Percentiles rank a stretch among this genome's conserved stretches.
phyloP scores from a whole-genome alignment of 1,284 basidiomycete species.

The Wallemia hederae region DNA sequence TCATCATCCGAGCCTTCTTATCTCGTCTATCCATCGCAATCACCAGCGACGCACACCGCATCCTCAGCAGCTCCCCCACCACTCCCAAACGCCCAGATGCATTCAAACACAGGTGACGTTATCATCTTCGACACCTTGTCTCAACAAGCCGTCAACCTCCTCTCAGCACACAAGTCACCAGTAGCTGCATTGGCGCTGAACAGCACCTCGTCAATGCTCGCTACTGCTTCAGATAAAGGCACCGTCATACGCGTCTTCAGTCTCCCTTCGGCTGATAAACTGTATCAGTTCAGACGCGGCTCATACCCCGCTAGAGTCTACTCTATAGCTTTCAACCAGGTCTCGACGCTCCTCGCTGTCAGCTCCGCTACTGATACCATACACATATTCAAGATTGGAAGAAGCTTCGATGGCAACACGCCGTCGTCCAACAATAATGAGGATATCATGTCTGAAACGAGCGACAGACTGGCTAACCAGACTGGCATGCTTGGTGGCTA shows the following conservation, averaged over 20 bases:
- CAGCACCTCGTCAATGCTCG: slow-evolving; percentile 60
- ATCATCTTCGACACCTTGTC: slow-evolving; percentile 76
- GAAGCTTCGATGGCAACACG: slow-evolving; percentile 4
- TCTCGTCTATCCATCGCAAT: slow-evolving; percentile 80
- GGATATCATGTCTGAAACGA: slow-evolving; percentile 4
- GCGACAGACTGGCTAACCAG: slow-evolving; percentile 5
- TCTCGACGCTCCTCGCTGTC: slow-evolving; percentile 57
- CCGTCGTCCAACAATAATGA: slow-evolving; percentile 1
- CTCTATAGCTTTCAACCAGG: slow-evolving; percentile 70
- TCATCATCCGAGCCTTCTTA: slow-evolving; percentile 87
- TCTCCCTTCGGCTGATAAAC: slow-evolving; percentile 63
- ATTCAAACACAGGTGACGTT: slow-evolving; percentile 48
- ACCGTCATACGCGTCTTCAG: slow-evolving; percentile 90
- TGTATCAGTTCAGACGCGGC: slow-evolving; percentile 82
- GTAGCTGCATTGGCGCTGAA: slow-evolving; percentile 70
- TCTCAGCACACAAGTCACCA: slow-evolving; percentile 87
- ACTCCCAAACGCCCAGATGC: slow-evolving; percentile 17
- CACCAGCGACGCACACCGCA: slow-evolving; percentile 38
- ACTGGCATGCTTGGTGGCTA: slow-evolving; percentile 11
- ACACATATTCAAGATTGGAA: slow-evolving; percentile 67
- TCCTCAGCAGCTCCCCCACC: slow-evolving; percentile 19
- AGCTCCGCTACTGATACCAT: slow-evolving; percentile 83
- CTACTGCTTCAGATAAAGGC: slow-evolving; percentile 80
- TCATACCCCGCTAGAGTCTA: slow-evolving; percentile 63
- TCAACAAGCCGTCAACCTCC: slow-evolving; percentile 71